Conservation (phyloP, 2,329 filamentous ascomycete species). For the Taxawa tesnikishii region DNA sequence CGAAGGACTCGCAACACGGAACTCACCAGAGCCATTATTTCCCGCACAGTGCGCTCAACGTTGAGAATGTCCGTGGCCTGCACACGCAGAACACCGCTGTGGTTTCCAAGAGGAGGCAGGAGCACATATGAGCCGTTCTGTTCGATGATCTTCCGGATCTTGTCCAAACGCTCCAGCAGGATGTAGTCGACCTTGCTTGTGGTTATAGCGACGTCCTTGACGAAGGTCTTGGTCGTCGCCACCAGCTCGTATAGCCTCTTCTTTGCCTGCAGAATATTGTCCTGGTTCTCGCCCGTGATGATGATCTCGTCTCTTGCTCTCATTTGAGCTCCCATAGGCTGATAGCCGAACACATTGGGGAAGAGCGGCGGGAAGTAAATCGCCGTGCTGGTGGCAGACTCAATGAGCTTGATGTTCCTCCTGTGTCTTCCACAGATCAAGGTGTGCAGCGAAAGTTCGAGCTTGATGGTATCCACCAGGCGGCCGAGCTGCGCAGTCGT, state of each 20-base stretch:
- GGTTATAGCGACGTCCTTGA: conserved; percentile 86
- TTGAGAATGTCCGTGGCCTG: conserved; percentile 89
- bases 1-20: conserved; percentile 8
- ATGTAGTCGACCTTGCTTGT: conserved; percentile 92
- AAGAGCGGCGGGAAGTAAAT: conserved; percentile 98
- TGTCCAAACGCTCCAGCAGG: conserved; percentile 79
- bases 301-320: conserved; percentile 84
- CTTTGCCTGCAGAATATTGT: conserved; percentile 80
- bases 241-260: conserved; percentile 82
- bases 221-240: conserved; percentile 57
- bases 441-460: conserved; percentile 81
- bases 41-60: conserved; percentile 86
- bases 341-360: conserved; percentile 82
- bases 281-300: conserved; percentile 79
- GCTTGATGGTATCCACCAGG: conserved; percentile 64
- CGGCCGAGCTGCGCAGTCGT: conserved; percentile 47
- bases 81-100: conserved; percentile 73
- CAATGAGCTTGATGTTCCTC: conserved; percentile 96
- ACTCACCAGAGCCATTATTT: conserved; percentile 84
- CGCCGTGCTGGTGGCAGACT: conserved; percentile 87
- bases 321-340: conserved; percentile 60
- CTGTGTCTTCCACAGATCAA: conserved; percentile 85
- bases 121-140: conserved; percentile 91
- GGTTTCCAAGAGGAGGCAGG: conserved; percentile 76
- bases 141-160: conserved; percentile 96